A percentile compares a stretch with the other conserved stretches of the same genome.
Evolutionary conservation across 345 rosid species (phyloP).

Genomic region (Eucalyptus curtisii): DNA sequence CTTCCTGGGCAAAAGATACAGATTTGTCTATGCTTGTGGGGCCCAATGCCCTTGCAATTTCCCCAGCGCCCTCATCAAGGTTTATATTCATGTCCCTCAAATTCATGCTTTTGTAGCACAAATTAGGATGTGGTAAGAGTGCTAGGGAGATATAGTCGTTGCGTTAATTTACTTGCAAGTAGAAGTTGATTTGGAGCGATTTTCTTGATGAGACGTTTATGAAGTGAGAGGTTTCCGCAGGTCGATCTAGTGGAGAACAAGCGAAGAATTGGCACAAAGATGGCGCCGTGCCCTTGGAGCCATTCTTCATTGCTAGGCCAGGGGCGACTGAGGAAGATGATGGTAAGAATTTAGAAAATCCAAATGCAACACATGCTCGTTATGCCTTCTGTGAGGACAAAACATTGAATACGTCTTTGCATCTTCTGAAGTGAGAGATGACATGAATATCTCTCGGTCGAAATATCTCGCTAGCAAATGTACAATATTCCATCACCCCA

Average conservation of each 20-base stretch:
- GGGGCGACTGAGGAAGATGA: slow-evolving; percentile 79
- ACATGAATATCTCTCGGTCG: background rate
- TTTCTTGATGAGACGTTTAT: background rate
- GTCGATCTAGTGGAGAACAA: slow-evolving; percentile 54
- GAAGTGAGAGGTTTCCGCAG: slow-evolving; percentile 3
- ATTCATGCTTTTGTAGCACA: background rate
- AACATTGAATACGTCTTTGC: background rate
- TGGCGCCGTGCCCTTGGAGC: slow-evolving; percentile 76
- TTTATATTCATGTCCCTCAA: background rate
- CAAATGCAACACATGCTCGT: background rate
- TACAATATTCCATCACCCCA: background rate
- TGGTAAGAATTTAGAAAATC: slow-evolving; percentile 19
- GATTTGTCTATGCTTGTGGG: slow-evolving; percentile 89
- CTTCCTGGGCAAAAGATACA: slow-evolving; percentile 45
- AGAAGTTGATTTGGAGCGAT: background rate
- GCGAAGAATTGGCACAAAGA: slow-evolving; percentile 75
- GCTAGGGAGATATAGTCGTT: background rate
- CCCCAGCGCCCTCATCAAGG: slow-evolving; percentile 91
- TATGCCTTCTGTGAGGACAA: background rate
- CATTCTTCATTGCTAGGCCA: slow-evolving; percentile 78
- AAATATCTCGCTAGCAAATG: background rate
- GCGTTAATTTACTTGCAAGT: background rate
- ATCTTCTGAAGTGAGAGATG: background rate
- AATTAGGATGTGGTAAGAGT: background rate
- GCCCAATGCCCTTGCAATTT: slow-evolving; percentile 84